These are phyloP conservation scores for Eutypella sp. DNA, from an alignment of 2,329 filamentous ascomycete species.

Conservation along the genomic window DNA sequence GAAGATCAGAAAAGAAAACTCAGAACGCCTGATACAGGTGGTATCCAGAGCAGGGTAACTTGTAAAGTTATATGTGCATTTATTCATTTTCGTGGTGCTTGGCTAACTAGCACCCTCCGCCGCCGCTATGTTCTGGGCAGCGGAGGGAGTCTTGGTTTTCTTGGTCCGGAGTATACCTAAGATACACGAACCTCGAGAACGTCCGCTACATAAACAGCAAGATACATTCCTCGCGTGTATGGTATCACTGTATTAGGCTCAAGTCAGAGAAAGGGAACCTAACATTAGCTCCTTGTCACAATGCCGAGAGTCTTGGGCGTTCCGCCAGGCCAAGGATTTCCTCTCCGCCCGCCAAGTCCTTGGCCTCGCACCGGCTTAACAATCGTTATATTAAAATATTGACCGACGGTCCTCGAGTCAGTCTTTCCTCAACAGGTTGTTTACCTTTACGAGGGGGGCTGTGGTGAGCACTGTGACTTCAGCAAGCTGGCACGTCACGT, in stretches of 20 bases:
- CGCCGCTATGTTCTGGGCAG: neutral
- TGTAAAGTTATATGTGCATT: neutral
- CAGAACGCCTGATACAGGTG: too few species aligned
- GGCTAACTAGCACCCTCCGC: neutral
- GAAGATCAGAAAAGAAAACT: too few species aligned
- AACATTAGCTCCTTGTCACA: too few species aligned
- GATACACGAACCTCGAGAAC: too few species aligned
- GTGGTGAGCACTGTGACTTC: too few species aligned
- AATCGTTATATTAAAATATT: neutral
- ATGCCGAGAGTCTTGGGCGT: neutral
- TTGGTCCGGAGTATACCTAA: too few species aligned
- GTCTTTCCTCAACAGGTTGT: neutral
- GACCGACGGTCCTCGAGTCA: neutral
- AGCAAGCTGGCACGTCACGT: too few species aligned
- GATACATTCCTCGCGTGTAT: neutral
- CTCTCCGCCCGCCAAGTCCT: conserved; percentile 1
- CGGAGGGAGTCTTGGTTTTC: neutral
- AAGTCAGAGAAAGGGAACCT: too few species aligned
- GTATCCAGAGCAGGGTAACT: neutral
- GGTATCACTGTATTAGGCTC: neutral
- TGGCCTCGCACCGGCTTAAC: neutral
- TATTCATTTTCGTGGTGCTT: neutral
- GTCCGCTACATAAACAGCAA: neutral
- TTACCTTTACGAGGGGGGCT: neutral
- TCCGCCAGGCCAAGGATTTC: neutral